Evolutionary conservation across 805 yeast species (phyloP).

Genomic region (Candida pseudoglaebosa): DNA sequence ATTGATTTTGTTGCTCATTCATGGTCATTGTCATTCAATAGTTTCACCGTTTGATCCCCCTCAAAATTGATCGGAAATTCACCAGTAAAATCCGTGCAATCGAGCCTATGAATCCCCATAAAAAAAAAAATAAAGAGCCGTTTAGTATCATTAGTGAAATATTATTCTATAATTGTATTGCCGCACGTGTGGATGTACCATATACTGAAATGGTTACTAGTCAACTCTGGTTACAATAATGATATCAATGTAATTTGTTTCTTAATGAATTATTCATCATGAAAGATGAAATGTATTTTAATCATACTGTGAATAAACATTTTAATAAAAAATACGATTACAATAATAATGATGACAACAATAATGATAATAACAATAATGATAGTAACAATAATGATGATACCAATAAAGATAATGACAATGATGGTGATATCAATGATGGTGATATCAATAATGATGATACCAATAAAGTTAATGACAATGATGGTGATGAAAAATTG

Average conservation of each 20-base stretch:
- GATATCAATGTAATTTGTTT: too few species aligned
- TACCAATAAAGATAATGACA: conserved; percentile 11
- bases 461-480: not conserved
- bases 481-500: too few species aligned
- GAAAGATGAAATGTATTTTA: not conserved
- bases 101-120: not conserved
- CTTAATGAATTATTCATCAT: not conserved
- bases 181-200: conserved; percentile 1
- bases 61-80: not conserved
- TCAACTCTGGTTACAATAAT: too few species aligned
- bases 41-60: not conserved
- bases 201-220: too few species aligned
- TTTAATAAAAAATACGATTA: too few species aligned
- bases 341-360: too few species aligned
- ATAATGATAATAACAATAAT: conserved; percentile 3
- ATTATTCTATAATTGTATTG: not conserved
- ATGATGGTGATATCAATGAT: conserved; percentile 6
- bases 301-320: too few species aligned
- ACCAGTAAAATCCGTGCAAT: not conserved
- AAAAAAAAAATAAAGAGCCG: conserved; percentile 1
- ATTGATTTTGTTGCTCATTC: not conserved
- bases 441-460: not conserved
- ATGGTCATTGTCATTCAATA: not conserved
- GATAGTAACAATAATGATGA: conserved; percentile 3
- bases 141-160: not conserved